A percentile compares a stretch with the other conserved stretches of the same genome.
phyloP scores from a whole-genome alignment of 129 eudicot genomes.

The Dittrichia graveolens region DNA sequence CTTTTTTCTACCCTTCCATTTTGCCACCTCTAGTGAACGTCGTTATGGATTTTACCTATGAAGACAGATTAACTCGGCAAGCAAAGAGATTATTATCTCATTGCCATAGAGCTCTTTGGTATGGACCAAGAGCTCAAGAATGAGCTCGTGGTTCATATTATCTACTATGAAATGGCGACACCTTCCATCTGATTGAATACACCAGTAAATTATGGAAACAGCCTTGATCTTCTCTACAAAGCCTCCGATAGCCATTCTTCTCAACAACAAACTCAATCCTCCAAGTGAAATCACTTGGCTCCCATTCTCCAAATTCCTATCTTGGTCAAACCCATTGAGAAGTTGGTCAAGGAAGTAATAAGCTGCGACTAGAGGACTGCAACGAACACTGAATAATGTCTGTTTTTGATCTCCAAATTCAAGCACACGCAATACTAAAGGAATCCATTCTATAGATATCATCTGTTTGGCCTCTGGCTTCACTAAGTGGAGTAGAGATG shows the following conservation, averaged over 20 bases:
- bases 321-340: slow-evolving; percentile 64
- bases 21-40: background rate
- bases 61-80: slow-evolving; percentile 65
- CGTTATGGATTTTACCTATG: slow-evolving; percentile 45
- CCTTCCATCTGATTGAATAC: slow-evolving; percentile 69
- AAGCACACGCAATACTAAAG: slow-evolving; percentile 67
- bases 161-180: slow-evolving; percentile 67
- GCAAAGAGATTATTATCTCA: slow-evolving; percentile 45
- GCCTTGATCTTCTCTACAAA: slow-evolving; percentile 50
- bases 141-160: slow-evolving; percentile 51
- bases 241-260: slow-evolving; percentile 64
- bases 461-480: slow-evolving; percentile 68
- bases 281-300: slow-evolving; percentile 63
- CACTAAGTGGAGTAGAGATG: slow-evolving; percentile 58
- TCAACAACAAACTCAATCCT: slow-evolving; percentile 60
- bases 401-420: slow-evolving; percentile 81
- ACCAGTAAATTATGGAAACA: slow-evolving; percentile 43
- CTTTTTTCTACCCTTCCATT: slow-evolving; percentile 1
- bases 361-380: slow-evolving; percentile 71
- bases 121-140: slow-evolving; percentile 47
- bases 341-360: slow-evolving; percentile 70
- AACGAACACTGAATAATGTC: slow-evolving; percentile 52
- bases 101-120: slow-evolving; percentile 33
- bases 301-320: slow-evolving; percentile 55
- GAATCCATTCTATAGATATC: slow-evolving; percentile 68